These are phyloP conservation scores for Chalciporus sp. DNA, from an alignment of 1,284 basidiomycete species.

Conservation along the genomic window DNA sequence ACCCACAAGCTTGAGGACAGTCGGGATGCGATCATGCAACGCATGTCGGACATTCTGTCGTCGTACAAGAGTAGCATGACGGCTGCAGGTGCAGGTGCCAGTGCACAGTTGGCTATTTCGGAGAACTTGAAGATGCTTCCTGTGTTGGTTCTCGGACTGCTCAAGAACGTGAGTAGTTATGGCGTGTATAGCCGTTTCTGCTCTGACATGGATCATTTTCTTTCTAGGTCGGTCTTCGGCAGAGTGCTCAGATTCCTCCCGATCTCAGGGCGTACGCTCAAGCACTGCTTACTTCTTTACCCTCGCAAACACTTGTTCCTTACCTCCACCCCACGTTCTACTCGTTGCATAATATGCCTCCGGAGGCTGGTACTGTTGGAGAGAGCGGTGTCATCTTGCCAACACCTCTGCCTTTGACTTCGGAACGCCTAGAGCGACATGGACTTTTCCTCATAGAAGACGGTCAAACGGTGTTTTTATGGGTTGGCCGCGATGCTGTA, in stretches of 20 bases:
- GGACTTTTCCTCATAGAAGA: constrained; percentile 98
- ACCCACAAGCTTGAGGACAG: constrained; percentile 93
- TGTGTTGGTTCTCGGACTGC: constrained; percentile 82
- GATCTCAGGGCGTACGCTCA: constrained; percentile 97
- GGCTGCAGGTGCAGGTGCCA: constrained; percentile 87
- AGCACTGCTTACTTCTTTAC: constrained; percentile 88
- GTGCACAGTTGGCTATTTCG: constrained; percentile 89
- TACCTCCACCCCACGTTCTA: constrained; percentile 97
- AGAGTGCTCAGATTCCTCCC: constrained; percentile 94
- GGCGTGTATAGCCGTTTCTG: background rate
- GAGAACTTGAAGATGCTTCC: constrained; percentile 96
- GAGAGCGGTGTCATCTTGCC: constrained; percentile 85
- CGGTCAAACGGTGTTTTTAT: constrained; percentile 96
- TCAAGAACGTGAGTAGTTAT: constrained; percentile 82
- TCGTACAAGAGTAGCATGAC: constrained; percentile 99
- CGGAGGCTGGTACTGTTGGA: constrained; percentile 83
- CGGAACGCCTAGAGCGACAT: constrained; percentile 92
- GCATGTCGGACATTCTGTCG: constrained; percentile 86
- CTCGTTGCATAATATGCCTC: constrained; percentile 95
- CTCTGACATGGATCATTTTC: constrained; percentile 3
- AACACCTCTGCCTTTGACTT: constrained; percentile 87
- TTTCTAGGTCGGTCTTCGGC: constrained; percentile 83
- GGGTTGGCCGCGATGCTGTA: constrained; percentile 96
- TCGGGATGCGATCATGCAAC: constrained; percentile 88
- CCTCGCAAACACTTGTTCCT: constrained; percentile 88